These are phyloP conservation scores for Aspergillus sp. DNA, from an alignment of 2,329 filamentous ascomycete species.

Conservation along the genomic window DNA sequence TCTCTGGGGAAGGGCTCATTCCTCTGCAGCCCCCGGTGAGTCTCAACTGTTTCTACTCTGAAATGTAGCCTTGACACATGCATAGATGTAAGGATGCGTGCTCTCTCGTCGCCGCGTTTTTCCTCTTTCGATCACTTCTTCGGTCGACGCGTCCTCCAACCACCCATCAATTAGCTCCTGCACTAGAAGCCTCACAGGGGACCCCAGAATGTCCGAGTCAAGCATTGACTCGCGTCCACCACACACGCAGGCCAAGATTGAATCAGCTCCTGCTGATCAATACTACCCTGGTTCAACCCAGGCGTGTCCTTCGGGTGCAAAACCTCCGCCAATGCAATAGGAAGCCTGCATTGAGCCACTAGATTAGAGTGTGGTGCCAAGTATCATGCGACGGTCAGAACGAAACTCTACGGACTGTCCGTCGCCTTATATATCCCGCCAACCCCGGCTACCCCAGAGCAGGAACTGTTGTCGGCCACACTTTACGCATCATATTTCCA, in stretches of 20 bases:
- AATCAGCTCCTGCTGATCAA: background rate
- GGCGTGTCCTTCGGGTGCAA: background rate
- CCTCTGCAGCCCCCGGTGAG: too few relatives aligned
- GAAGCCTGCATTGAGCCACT: background rate
- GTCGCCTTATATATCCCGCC: background rate
- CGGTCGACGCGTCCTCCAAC: background rate
- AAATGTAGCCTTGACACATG: background rate
- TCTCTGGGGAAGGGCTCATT: background rate
- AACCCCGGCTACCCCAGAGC: too few relatives aligned
- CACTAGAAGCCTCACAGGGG: background rate
- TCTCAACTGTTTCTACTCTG: background rate
- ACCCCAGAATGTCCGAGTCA: background rate
- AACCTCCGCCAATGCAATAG: background rate
- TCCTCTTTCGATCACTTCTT: background rate
- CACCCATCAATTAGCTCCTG: background rate
- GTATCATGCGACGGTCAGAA: background rate
- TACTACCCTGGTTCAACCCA: background rate
- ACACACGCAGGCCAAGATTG: background rate
- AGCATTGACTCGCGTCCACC: background rate
- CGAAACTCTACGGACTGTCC: background rate
- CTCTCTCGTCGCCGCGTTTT: background rate
- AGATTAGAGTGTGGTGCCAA: background rate
- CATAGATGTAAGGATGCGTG: background rate
- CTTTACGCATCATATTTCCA: too few relatives aligned
- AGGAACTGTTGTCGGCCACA: too few relatives aligned